Evolutionary conservation across 148 eudicot species (phyloP).

Genomic region (Talinum fruticosum): DNA sequence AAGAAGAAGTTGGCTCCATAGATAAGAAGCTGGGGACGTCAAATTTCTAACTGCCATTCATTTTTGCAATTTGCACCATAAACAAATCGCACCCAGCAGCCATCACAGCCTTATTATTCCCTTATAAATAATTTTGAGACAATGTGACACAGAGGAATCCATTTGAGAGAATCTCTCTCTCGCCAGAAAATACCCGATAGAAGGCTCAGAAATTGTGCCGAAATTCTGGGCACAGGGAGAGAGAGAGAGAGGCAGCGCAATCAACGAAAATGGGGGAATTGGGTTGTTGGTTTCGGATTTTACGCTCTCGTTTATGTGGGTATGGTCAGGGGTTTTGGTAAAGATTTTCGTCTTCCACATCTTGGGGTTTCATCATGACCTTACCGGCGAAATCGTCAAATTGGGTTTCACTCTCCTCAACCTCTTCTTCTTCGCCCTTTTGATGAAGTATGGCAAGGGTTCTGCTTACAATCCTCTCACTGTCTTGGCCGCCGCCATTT

Average conservation of each 20-base stretch:
- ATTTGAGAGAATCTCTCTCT: neutral
- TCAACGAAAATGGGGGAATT: constrained; percentile 24
- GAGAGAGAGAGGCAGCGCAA: neutral
- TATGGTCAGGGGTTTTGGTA: constrained; percentile 56
- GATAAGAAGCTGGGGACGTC: neutral
- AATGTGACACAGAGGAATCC: neutral
- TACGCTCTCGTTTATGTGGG: constrained; percentile 63
- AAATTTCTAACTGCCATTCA: neutral
- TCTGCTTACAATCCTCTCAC: constrained; percentile 70
- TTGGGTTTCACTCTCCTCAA: constrained; percentile 38
- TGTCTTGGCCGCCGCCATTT: constrained; percentile 51
- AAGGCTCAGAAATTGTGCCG: neutral
- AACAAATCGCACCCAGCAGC: neutral
- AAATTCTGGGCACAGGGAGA: constrained; percentile 15
- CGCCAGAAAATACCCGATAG: neutral
- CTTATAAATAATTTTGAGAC: neutral
- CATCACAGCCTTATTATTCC: neutral
- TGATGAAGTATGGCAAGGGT: constrained; percentile 52
- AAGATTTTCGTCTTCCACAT: constrained; percentile 46
- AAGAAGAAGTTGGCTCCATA: neutral
- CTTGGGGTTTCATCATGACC: constrained; percentile 43
- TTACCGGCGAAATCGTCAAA: constrained; percentile 41
- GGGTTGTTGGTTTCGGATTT: constrained; percentile 50
- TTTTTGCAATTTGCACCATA: neutral
- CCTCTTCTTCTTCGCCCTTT: constrained; percentile 58